Conservation (phyloP, 371 early-diverging fungal species). For the Thermomucor indicae-seudaticae region DNA sequence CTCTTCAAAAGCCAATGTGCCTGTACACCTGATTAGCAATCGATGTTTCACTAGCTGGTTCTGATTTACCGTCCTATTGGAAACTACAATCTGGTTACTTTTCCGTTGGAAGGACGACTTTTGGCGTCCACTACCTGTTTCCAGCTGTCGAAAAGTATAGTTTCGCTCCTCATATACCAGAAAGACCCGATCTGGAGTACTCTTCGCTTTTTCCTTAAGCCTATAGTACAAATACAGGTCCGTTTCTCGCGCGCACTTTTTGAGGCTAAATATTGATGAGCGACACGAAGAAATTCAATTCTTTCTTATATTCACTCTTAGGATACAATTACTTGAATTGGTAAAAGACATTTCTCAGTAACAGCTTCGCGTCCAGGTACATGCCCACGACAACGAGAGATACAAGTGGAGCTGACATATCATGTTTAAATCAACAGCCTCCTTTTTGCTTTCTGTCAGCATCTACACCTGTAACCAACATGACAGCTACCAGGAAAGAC, state of each 20-base stretch:
- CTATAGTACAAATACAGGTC: conserved; percentile 19
- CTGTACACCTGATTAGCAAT: conserved; percentile 1
- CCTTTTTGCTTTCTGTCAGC: no score
- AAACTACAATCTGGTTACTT: conserved; percentile 3
- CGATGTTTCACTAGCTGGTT: not conserved
- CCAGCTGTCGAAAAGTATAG: conserved; percentile 21
- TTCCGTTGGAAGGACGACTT: no score
- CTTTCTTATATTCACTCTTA: not conserved
- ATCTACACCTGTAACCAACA: no score
- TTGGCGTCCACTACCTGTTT: no score
- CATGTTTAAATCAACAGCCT: no score
- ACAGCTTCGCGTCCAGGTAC: not conserved
- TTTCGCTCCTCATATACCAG: conserved; percentile 21
- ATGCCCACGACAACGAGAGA: not conserved
- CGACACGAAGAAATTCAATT: not conserved
- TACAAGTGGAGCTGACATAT: no score
- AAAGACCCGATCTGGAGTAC: conserved; percentile 14
- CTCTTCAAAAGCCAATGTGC: conserved; percentile 19
- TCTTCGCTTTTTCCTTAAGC: conserved; percentile 19
- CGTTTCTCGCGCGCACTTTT: not conserved
- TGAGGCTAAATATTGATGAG: not conserved
- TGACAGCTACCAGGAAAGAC: no score
- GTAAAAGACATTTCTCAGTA: not conserved
- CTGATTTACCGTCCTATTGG: conserved; percentile 18
- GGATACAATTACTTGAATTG: not conserved